phyloP scores from a whole-genome alignment of 495 filamentous ascomycete genomes.

The Penicillium bovifimosum region DNA sequence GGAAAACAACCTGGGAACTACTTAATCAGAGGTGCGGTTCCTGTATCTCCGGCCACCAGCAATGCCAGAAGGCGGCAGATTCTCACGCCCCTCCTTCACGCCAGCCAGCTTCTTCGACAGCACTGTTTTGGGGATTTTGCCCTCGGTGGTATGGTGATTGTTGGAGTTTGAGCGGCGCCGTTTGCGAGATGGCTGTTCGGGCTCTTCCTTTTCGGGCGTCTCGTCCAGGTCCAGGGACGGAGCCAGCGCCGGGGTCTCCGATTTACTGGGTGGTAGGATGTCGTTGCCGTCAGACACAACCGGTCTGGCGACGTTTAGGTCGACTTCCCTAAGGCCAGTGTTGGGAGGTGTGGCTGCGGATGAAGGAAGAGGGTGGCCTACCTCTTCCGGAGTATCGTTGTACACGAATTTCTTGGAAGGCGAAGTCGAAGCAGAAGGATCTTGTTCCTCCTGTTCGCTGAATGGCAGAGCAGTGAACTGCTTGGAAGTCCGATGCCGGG shows the following conservation, averaged over 20 bases:
- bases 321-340: conserved; percentile 51
- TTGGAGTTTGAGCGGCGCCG: conserved; percentile 44
- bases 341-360: conserved; percentile 36
- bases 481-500: conserved; percentile 45
- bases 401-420: conserved; percentile 40
- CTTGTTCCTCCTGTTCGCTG: conserved; percentile 25
- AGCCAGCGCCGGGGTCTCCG: conserved; percentile 14
- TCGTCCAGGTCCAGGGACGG: conserved; percentile 15
- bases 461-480: conserved; percentile 35
- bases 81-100: conserved; percentile 56
- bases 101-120: conserved; percentile 39
- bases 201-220: conserved; percentile 31
- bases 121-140: conserved; percentile 12
- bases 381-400: conserved; percentile 40
- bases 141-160: neutral
- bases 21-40: conserved; percentile 24
- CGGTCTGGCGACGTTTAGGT: conserved; percentile 46
- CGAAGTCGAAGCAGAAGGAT: conserved; percentile 19
- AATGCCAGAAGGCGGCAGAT: conserved; percentile 43
- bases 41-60: conserved; percentile 24
- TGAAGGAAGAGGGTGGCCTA: conserved; percentile 35
- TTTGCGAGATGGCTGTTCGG: conserved; percentile 47
- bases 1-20: neutral
- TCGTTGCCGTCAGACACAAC: conserved; percentile 24
- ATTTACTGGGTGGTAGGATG: conserved; percentile 11